Conservation (phyloP, 2,329 filamentous ascomycete species). For the Didymella pinodella region DNA sequence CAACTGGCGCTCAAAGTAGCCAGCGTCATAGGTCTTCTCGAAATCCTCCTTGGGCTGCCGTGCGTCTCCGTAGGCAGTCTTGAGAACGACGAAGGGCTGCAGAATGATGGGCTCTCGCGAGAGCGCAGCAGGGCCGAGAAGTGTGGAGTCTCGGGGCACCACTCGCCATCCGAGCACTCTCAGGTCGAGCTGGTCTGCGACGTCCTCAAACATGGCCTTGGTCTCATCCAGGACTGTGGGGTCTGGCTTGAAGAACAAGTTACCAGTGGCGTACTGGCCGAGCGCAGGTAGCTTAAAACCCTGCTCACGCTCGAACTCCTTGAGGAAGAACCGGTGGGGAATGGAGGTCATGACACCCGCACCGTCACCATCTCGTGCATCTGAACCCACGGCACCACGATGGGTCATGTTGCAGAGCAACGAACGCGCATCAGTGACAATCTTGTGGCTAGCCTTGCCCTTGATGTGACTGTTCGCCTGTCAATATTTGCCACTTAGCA, state of each 20-base stretch:
- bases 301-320: constrained; percentile 94
- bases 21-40: constrained; percentile 80
- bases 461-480: constrained; percentile 80
- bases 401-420: constrained; percentile 99
- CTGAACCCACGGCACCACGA: constrained; percentile 95
- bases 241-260: constrained; percentile 98
- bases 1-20: constrained; percentile 88
- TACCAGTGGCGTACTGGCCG: constrained; percentile 96
- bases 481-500: constrained; percentile 32
- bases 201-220: constrained; percentile 90
- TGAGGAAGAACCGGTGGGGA: constrained; percentile 97
- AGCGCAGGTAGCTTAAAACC: constrained; percentile 84
- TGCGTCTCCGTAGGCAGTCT: constrained; percentile 82
- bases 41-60: constrained; percentile 81
- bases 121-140: constrained; percentile 89
- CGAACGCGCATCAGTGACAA: constrained; percentile 96
- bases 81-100: constrained; percentile 92
- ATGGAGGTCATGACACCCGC: constrained; percentile 99
- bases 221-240: constrained; percentile 88
- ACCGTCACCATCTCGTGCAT: constrained; percentile 96
- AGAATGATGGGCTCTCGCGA: constrained; percentile 95
- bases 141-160: constrained; percentile 89
- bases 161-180: constrained; percentile 95
- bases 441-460: constrained; percentile 96
- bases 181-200: constrained; percentile 85